A percentile compares a stretch with the other conserved stretches of the same genome.
These are phyloP conservation scores for Syzygium malaccense DNA, from an alignment of 441 rosid genomes.

Conservation along the genomic window DNA sequence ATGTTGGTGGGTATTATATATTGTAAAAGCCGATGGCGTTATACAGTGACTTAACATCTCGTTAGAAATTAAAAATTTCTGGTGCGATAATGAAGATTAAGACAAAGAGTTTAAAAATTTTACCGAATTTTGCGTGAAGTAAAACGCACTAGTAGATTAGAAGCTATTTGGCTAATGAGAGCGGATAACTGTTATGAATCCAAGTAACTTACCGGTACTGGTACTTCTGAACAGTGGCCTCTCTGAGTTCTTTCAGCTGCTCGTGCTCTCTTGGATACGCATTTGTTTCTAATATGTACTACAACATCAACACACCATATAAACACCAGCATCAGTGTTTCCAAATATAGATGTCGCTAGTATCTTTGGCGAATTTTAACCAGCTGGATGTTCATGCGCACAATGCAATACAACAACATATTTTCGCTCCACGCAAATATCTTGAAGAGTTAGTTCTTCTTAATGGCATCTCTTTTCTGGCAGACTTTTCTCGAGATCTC, in stretches of 20 bases:
- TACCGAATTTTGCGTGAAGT: neutral
- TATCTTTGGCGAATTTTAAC: neutral
- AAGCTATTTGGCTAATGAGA: neutral
- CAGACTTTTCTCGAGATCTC: neutral
- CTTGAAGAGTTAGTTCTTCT: neutral
- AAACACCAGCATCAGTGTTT: neutral
- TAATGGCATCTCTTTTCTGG: neutral
- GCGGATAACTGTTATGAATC: neutral
- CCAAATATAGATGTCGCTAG: neutral
- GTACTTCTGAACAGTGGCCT: conserved; percentile 30
- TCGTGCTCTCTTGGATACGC: conserved; percentile 46
- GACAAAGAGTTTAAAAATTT: neutral
- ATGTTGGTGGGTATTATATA: neutral
- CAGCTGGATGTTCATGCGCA: neutral
- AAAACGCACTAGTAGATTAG: neutral
- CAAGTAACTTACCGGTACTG: neutral
- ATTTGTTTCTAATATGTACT: conserved; percentile 44
- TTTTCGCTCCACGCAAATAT: neutral
- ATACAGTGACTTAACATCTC: neutral
- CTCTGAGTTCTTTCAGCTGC: conserved; percentile 32
- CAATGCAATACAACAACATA: neutral
- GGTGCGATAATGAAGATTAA: neutral
- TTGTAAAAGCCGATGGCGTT: neutral
- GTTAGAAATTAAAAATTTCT: neutral
- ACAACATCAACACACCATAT: neutral